Evolutionary conservation across 2,329 filamentous ascomycete species (phyloP).

Genomic region (Aspergillus spinulosporus): DNA sequence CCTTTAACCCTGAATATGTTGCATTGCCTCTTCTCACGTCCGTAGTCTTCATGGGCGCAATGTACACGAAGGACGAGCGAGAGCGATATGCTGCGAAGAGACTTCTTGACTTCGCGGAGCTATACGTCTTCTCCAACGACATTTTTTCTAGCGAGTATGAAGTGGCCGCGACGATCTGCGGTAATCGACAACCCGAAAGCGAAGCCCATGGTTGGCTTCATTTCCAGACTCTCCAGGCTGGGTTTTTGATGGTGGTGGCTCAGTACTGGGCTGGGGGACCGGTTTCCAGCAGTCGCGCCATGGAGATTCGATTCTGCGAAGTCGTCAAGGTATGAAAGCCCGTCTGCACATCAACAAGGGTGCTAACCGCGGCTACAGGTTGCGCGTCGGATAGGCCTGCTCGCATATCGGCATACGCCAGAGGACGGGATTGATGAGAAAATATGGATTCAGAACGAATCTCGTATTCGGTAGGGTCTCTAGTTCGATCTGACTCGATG

Average conservation of each 20-base stretch:
- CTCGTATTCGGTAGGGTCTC: slow-evolving; percentile 41
- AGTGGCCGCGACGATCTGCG: slow-evolving; percentile 37
- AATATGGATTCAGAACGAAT: slow-evolving; percentile 48
- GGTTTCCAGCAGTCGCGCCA: slow-evolving; percentile 41
- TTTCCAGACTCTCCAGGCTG: slow-evolving; percentile 47
- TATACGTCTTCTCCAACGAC: slow-evolving; percentile 46
- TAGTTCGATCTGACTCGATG: neutral
- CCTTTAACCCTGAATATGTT: slow-evolving; percentile 42
- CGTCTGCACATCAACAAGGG: neutral
- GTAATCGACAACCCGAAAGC: slow-evolving; percentile 21
- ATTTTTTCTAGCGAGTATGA: slow-evolving; percentile 45
- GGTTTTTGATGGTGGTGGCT: slow-evolving; percentile 42
- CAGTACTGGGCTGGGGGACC: slow-evolving; percentile 49
- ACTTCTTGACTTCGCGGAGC: slow-evolving; percentile 46
- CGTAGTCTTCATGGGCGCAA: slow-evolving; percentile 47
- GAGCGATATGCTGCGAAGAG: slow-evolving; percentile 42
- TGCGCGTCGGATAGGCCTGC: slow-evolving; percentile 41
- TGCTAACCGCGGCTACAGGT: slow-evolving; percentile 28
- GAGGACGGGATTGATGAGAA: slow-evolving; percentile 41
- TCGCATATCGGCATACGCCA: slow-evolving; percentile 39
- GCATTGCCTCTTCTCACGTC: slow-evolving; percentile 42
- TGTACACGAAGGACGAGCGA: slow-evolving; percentile 45
- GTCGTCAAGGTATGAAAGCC: slow-evolving; percentile 40
- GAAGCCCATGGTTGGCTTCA: slow-evolving; percentile 34
- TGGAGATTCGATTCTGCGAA: slow-evolving; percentile 47